phyloP scores from a whole-genome alignment of 208 protist species.

The Strigomonas oncopelti region DNA sequence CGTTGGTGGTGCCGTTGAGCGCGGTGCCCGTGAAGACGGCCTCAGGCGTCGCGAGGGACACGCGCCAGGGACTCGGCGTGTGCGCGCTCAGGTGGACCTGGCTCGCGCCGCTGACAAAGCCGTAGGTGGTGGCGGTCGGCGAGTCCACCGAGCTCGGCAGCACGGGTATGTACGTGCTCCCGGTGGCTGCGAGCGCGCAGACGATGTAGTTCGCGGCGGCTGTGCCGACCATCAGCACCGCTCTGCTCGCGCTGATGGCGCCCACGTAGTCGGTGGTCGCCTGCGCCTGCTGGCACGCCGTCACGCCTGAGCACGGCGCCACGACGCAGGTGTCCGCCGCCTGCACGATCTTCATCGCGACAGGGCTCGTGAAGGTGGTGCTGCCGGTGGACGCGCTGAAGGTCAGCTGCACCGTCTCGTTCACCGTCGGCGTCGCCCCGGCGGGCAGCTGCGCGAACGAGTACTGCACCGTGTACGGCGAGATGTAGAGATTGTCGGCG shows the following conservation, averaged over 20 bases:
- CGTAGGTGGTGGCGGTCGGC: conserved; percentile 33
- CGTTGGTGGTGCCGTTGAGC: conserved; percentile 44
- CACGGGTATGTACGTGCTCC: conserved; percentile 57
- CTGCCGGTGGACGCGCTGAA: conserved; percentile 35
- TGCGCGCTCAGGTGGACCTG: conserved; percentile 33
- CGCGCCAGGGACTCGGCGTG: conserved; percentile 60
- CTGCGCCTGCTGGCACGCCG: conserved; percentile 46
- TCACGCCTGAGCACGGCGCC: conserved; percentile 35
- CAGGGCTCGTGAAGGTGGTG: conserved; percentile 23
- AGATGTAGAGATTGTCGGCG: conserved; percentile 55
- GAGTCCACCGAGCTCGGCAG: conserved; percentile 24
- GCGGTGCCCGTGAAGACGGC: conserved; percentile 52
- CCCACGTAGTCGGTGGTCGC: conserved; percentile 46
- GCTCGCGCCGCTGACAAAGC: conserved; percentile 33
- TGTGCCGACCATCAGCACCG: conserved; percentile 19
- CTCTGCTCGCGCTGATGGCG: conserved; percentile 18
- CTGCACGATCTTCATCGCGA: conserved; percentile 58
- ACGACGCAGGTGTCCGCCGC: conserved; percentile 46
- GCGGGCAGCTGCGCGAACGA: conserved; percentile 17
- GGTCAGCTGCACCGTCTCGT: conserved; percentile 50
- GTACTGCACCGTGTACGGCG: conserved; percentile 61
- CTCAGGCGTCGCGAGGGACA: conserved; percentile 39
- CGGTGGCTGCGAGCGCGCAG: conserved; percentile 42
- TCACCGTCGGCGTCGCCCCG: conserved; percentile 28
- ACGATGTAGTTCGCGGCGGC: conserved; percentile 50